phyloP scores from a whole-genome alignment of 176 grass and related monocot species.

The barley (Hordeum vulgare) region DNA sequence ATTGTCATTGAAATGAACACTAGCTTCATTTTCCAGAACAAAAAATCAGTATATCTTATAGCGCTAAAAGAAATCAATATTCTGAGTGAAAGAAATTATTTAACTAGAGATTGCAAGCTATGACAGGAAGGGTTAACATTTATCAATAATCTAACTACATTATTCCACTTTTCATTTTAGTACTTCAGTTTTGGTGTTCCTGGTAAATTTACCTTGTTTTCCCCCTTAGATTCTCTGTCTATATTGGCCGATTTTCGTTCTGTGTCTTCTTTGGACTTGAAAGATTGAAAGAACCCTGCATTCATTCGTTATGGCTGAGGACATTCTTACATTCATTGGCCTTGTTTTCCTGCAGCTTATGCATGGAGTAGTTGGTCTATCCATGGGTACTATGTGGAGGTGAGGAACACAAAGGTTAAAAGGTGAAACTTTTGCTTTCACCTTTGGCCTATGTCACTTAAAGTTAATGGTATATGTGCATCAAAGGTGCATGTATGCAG shows the following conservation, averaged over 20 bases:
- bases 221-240: not conserved
- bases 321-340: slow-evolving; percentile 2
- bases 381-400: slow-evolving; percentile 94
- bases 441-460: not conserved
- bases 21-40: not conserved
- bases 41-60: not conserved
- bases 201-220: not conserved
- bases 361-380: slow-evolving; percentile 90
- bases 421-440: slow-evolving; percentile 8
- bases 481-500: not conserved
- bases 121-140: not conserved
- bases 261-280: not conserved
- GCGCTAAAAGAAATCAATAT: not conserved
- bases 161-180: not conserved
- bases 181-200: not conserved
- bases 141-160: not conserved
- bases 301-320: not conserved
- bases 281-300: not conserved
- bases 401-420: slow-evolving; percentile 27
- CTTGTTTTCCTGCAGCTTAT: slow-evolving; percentile 63
- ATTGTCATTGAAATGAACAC: not conserved
- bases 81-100: not conserved
- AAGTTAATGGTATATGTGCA: slow-evolving; percentile 12
- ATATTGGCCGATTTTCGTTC: not conserved
- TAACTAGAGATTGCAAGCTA: not conserved